Evolutionary conservation across 495 filamentous ascomycete species (phyloP).

Genomic region (Bathelium albidoporum): DNA sequence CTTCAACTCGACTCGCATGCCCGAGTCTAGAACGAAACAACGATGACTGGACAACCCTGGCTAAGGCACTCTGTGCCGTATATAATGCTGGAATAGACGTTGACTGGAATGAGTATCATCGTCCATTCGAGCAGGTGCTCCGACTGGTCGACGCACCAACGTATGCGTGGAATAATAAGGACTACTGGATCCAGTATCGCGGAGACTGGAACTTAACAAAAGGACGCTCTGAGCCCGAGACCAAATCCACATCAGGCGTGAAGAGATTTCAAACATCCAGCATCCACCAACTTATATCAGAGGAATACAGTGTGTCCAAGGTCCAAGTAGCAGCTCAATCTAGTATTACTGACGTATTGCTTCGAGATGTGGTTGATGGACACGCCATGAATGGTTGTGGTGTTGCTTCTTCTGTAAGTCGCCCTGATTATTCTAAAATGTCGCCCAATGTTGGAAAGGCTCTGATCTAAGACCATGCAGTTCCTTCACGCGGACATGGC

Average conservation of each 20-base stretch:
- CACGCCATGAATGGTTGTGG: slow-evolving; percentile 1
- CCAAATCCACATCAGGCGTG: slow-evolving; percentile 11
- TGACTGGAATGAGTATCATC: slow-evolving; percentile 71
- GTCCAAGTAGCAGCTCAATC: not conserved
- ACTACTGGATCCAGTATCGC: slow-evolving; percentile 71
- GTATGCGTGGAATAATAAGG: slow-evolving; percentile 70
- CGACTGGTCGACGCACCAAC: slow-evolving; percentile 44
- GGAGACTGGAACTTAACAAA: slow-evolving; percentile 45
- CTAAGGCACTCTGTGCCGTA: slow-evolving; percentile 47
- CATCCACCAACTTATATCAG: not conserved
- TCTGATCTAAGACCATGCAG: not conserved
- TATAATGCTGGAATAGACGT: slow-evolving; percentile 57
- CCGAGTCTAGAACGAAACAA: slow-evolving; percentile 47
- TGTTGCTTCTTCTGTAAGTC: slow-evolving; percentile 1
- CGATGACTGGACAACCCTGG: slow-evolving; percentile 55
- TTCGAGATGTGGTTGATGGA: not conserved
- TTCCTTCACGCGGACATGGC: slow-evolving; percentile 4
- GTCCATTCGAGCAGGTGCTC: slow-evolving; percentile 56
- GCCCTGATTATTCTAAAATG: not conserved
- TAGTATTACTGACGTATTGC: not conserved
- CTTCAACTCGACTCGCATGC: slow-evolving; percentile 41
- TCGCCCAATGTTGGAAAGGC: not conserved
- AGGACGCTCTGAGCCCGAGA: slow-evolving; percentile 27
- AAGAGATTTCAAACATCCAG: not conserved
- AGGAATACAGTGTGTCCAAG: not conserved